phyloP scores from a whole-genome alignment of 2,329 filamentous ascomycete species.

The Pseudocercospora macadamiae region DNA sequence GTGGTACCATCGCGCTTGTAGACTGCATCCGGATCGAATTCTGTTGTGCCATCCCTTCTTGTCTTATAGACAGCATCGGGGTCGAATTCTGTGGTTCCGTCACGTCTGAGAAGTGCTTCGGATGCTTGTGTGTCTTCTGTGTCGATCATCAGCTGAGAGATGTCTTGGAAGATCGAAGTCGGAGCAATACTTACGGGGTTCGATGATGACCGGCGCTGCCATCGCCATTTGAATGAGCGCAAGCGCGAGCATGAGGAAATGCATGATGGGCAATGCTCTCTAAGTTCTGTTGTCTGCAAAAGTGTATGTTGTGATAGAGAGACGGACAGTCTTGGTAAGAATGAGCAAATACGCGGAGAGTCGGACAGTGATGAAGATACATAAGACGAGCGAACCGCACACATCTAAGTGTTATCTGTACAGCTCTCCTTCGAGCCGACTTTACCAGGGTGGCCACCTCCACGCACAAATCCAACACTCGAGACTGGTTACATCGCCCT shows the following conservation, averaged over 20 bases:
- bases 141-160: neutral
- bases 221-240: conserved; percentile 11
- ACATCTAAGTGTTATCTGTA: conserved; percentile 1
- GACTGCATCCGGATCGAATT: conserved; percentile 15
- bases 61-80: neutral
- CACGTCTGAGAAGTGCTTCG: conserved; percentile 7
- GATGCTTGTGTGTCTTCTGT: conserved; percentile 5
- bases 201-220: conserved; percentile 16
- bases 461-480: neutral
- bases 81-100: conserved; percentile 7
- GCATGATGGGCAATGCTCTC: conserved; percentile 9
- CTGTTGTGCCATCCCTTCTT: conserved; percentile 4
- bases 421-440: conserved; percentile 2
- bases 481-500: conserved; percentile 6
- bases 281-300: neutral
- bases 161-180: neutral
- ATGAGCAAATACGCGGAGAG: neutral
- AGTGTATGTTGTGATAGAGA: neutral
- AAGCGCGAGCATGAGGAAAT: conserved; percentile 8
- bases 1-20: conserved; percentile 19
- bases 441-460: neutral
- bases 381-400: neutral
- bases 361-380: neutral
- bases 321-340: neutral
- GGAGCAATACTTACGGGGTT: conserved; percentile 10